Percentiles rank a stretch among this genome's conserved stretches.
Conservation (phyloP, 139 green algal genomes). For the Pycnococcus provasolii region DNA sequence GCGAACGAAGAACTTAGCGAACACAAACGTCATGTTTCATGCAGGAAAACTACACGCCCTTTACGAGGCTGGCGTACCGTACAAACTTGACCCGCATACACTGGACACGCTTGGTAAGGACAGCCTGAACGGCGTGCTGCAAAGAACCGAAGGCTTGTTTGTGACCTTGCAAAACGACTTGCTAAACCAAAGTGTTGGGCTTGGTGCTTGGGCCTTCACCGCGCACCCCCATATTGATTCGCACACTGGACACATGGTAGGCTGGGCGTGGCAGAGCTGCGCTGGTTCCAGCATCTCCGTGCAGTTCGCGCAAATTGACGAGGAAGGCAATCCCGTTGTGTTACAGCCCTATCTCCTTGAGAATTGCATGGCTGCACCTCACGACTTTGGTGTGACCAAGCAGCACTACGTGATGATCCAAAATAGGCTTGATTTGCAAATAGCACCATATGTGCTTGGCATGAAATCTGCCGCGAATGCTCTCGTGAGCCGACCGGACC, state of each 20-base stretch:
- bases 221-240: constrained; percentile 18
- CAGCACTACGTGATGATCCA: constrained; percentile 14
- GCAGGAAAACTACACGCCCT: constrained; percentile 2
- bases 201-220: constrained; percentile 14
- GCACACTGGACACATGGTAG: neutral
- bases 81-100: constrained; percentile 8
- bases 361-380: constrained; percentile 10
- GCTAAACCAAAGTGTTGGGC: neutral
- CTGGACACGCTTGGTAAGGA: neutral
- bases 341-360: neutral
- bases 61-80: constrained; percentile 18
- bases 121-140: constrained; percentile 3
- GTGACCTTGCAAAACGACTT: neutral
- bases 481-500: constrained; percentile 2
- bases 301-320: constrained; percentile 6
- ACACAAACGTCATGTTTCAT: constrained; percentile 13
- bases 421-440: constrained; percentile 6
- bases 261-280: constrained; percentile 9
- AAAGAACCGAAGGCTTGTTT: neutral
- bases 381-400: constrained; percentile 20
- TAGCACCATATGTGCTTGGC: neutral
- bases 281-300: neutral
- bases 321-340: neutral
- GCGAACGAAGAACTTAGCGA: constrained; percentile 13
- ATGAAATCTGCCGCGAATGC: constrained; percentile 13